Evolutionary conservation across 2,329 filamentous ascomycete genomes (phyloP).

Genomic region (Trichoderma asperellum): DNA sequence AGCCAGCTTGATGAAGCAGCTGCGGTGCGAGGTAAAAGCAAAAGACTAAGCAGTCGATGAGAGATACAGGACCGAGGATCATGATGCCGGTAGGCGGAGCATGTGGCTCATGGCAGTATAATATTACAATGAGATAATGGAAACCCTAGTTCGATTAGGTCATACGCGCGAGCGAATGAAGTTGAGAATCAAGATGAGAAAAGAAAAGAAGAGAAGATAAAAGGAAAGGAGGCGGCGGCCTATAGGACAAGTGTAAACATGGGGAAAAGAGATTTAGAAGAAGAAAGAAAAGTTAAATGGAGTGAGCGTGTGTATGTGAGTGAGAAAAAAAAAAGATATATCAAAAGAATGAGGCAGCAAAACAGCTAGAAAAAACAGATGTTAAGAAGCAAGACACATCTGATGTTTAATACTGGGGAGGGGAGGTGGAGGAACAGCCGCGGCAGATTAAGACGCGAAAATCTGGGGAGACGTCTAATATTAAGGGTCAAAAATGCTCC

Average conservation of each 20-base stretch:
- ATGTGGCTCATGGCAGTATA: constrained; percentile 16
- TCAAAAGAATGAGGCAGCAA: not conserved
- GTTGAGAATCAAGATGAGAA: not conserved
- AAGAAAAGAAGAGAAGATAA: not conserved
- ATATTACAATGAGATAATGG: not conserved
- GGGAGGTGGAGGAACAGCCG: not conserved
- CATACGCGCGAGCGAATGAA: not conserved
- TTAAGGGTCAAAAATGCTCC: constrained; percentile 16
- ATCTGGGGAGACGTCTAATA: constrained; percentile 15
- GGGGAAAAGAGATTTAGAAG: not conserved
- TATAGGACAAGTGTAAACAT: not conserved
- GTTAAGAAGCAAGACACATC: not conserved
- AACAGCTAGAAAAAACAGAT: not conserved
- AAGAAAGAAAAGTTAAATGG: not conserved
- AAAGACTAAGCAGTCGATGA: constrained; percentile 76
- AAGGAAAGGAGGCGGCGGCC: not conserved
- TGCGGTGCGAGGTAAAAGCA: constrained; percentile 72
- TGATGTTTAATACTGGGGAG: constrained; percentile 1
- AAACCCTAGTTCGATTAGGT: not conserved
- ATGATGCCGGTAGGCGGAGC: constrained; percentile 48
- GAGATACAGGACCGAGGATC: constrained; percentile 75
- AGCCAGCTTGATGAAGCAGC: constrained; percentile 68
- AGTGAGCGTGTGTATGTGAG: not conserved
- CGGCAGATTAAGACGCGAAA: constrained; percentile 6
- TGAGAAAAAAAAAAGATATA: not conserved